Conservation (phyloP, 768 basidiomycete genomes). For the Stropharia rugosoannulata region DNA sequence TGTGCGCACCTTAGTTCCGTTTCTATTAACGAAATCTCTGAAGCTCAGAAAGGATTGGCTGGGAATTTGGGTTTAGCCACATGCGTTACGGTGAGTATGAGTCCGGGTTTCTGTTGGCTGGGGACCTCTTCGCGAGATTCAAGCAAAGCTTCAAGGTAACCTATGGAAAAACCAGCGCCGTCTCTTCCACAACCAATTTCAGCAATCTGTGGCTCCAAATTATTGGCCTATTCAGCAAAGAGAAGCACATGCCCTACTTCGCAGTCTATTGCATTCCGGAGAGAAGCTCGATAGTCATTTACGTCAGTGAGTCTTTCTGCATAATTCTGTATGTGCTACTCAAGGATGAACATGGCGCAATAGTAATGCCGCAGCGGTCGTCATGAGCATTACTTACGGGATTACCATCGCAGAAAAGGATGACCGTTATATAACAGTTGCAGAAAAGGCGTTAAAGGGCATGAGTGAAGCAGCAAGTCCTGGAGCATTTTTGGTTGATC, state of each 20-base stretch:
- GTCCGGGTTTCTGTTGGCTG: too few species aligned
- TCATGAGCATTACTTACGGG: slow-evolving; percentile 55
- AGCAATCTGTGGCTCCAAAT: slow-evolving; percentile 35
- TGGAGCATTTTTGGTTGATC: slow-evolving; percentile 50
- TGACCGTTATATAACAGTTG: slow-evolving; percentile 49
- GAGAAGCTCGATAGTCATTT: slow-evolving; percentile 47
- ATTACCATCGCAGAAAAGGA: slow-evolving; percentile 40
- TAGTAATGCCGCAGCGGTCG: slow-evolving; percentile 49
- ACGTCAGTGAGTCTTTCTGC: slow-evolving; percentile 37
- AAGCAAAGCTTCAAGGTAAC: slow-evolving; percentile 33
- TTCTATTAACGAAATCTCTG: not conserved
- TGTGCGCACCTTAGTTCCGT: slow-evolving; percentile 29
- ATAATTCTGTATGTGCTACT: not conserved
- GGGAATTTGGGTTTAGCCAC: slow-evolving; percentile 55
- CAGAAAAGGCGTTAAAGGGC: slow-evolving; percentile 49
- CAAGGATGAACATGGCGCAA: not conserved
- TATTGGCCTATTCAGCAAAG: slow-evolving; percentile 46
- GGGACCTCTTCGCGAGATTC: too few species aligned
- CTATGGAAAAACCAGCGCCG: slow-evolving; percentile 52
- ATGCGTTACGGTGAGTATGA: slow-evolving; percentile 41
- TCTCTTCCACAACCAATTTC: slow-evolving; percentile 53
- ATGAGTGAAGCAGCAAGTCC: slow-evolving; percentile 50
- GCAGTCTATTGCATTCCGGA: slow-evolving; percentile 40
- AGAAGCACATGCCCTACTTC: slow-evolving; percentile 45
- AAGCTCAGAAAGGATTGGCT: slow-evolving; percentile 25